Evolutionary conservation across 2,329 filamentous ascomycete species (phyloP), one percentile per base, ranked within the genome.

Genomic region (Colletotrichum costaricense): DNA sequence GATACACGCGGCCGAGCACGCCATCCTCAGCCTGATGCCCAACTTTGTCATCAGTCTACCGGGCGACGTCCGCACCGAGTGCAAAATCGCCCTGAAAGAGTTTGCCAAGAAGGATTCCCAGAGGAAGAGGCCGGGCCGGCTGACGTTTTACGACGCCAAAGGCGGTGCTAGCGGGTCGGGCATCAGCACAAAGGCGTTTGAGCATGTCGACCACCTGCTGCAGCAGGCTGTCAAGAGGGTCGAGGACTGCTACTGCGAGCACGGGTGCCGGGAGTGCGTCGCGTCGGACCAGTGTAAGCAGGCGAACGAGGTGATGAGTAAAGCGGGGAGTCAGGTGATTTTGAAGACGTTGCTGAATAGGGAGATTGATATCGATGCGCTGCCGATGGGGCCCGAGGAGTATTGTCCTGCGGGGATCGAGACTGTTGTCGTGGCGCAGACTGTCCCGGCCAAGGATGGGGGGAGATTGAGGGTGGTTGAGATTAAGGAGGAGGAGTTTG

Each of bases 91-190:
- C 2, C 86, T 93, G 73, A 98, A 98, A 81, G 96, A 98, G 82
- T 95, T 98, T 75, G 91, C 94, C 1, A 90, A 90, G 76, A 84
- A 87, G 66, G 91, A 93, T 78, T 92, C 90, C 0, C 84, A 85
- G 33, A 89, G 95, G 35, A 98, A 98, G 83, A 88, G 97, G 4
- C 97, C 96, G 0, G 97, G 95, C 0, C 87, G 97, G 1, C 84
- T 99, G 60, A 98, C 95, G 0, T 98, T 99, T 79, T 99, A 98
- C 82, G 97, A 98, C 80, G 93, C 95, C 3, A 98, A 97, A 82
- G 97, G 97, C 8, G 96, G 96, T 0, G 89, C 93, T 0, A 89
- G 90, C 56, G 96, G 96, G 0, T 93, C 91, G 0, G 97, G 97
- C 0, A 97, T 98, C 77, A 95, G 93, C 74, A 94, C 93, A 52